Evolutionary conservation across 2,329 filamentous ascomycete genomes (phyloP).

Genomic region (Thelonectria olida): DNA sequence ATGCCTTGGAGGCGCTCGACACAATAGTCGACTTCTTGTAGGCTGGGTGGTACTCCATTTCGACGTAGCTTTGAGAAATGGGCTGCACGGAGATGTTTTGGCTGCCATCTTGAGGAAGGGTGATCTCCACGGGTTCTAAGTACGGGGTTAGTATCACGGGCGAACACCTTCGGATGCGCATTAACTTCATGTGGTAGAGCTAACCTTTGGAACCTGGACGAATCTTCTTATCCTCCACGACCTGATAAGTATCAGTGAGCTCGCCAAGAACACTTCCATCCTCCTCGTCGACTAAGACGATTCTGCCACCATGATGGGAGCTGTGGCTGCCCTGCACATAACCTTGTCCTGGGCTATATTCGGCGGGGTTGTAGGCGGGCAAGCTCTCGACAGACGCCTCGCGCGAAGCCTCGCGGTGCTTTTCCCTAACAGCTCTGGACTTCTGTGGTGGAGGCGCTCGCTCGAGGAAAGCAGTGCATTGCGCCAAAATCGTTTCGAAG

Average conservation of each 20-base stretch:
- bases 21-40: conserved; percentile 90
- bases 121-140: conserved; percentile 79
- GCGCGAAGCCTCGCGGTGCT: conserved; percentile 49
- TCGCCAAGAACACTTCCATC: conserved; percentile 96
- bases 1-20: conserved; percentile 86
- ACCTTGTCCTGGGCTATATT: conserved; percentile 81
- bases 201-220: conserved; percentile 90
- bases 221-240: conserved; percentile 79
- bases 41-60: conserved; percentile 85
- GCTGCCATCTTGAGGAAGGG: conserved; percentile 73
- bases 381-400: conserved; percentile 53
- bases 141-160: too few species aligned
- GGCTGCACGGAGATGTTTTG: conserved; percentile 73
- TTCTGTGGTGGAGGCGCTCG: conserved; percentile 72
- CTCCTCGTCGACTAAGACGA: conserved; percentile 94
- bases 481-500: conserved; percentile 97
- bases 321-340: conserved; percentile 74
- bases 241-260: conserved; percentile 81
- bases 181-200: neutral
- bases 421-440: conserved; percentile 48
- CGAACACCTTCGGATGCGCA: too few species aligned
- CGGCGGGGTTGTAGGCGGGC: conserved; percentile 80
- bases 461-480: conserved; percentile 95
- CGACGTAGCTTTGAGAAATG: conserved; percentile 75
- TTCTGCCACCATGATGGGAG: conserved; percentile 68